Conservation (phyloP, 805 yeast species). For the Yamadazyma takamatsuzukensis region DNA sequence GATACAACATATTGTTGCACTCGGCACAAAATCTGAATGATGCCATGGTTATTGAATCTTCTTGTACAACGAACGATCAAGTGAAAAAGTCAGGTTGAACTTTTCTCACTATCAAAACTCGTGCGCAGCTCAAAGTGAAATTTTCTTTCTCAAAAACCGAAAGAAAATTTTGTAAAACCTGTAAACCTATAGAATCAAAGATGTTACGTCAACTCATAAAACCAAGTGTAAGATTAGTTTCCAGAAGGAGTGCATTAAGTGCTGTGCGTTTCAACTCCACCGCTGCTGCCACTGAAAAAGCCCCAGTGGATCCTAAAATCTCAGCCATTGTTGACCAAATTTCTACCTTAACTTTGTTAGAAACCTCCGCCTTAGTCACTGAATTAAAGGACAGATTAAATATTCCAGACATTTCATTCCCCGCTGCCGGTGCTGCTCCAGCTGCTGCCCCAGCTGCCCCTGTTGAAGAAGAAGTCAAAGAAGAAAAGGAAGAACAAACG, state of each 20-base stretch:
- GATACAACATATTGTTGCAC: slow-evolving; percentile 97
- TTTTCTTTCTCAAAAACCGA: no score
- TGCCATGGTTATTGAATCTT: slow-evolving; percentile 56
- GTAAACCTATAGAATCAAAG: neutral
- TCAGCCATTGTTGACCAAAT: slow-evolving; percentile 84
- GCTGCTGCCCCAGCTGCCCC: slow-evolving; percentile 69
- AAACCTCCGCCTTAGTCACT: slow-evolving; percentile 81
- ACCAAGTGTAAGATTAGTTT: slow-evolving; percentile 32
- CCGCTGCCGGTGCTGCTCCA: slow-evolving; percentile 54
- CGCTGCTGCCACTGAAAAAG: slow-evolving; percentile 31
- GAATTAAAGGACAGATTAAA: slow-evolving; percentile 80
- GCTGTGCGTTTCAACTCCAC: slow-evolving; percentile 48
- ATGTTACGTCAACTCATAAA: slow-evolving; percentile 37
- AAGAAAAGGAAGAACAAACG: slow-evolving; percentile 85
- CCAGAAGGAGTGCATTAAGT: slow-evolving; percentile 17
- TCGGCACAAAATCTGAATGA: slow-evolving; percentile 95
- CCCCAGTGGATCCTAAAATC: slow-evolving; percentile 84
- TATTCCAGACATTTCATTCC: slow-evolving; percentile 90
- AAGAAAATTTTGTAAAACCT: neutral
- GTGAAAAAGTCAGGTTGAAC: no score
- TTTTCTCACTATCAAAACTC: no score
- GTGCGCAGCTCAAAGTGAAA: slow-evolving; percentile 3
- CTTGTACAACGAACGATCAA: no score
- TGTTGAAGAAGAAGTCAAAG: slow-evolving; percentile 69
- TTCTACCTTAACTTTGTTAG: slow-evolving; percentile 84